phyloP scores from a whole-genome alignment of 2,329 filamentous ascomycete species.

The Cladorrhinum sp. region DNA sequence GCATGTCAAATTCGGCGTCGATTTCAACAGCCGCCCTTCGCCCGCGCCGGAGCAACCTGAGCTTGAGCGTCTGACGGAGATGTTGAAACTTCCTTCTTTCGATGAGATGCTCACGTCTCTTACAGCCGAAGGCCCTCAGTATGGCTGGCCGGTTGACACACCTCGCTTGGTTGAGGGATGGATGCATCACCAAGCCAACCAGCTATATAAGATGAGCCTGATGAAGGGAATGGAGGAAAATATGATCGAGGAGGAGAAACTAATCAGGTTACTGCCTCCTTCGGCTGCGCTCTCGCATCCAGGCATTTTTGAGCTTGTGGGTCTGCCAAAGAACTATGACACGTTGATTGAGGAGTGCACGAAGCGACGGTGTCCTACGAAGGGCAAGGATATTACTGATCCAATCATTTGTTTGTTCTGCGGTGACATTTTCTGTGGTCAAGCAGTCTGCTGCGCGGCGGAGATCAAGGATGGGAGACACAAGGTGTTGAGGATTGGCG shows the following conservation, averaged over 20 bases:
- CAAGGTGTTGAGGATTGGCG: conserved; percentile 58
- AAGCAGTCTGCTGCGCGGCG: conserved; percentile 85
- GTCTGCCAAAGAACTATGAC: conserved; percentile 88
- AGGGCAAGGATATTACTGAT: conserved; percentile 86
- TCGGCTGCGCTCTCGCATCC: conserved; percentile 69
- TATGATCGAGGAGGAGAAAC: not conserved
- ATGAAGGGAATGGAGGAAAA: not conserved
- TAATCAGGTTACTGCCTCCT: conserved; percentile 30
- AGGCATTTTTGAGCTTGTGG: conserved; percentile 89
- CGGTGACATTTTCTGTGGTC: conserved; percentile 93
- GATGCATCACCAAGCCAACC: conserved; percentile 63
- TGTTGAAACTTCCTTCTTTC: conserved; percentile 72
- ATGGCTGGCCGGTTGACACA: conserved; percentile 50
- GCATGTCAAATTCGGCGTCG: conserved; percentile 83
- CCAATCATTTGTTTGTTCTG: conserved; percentile 92
- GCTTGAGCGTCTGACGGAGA: conserved; percentile 74
- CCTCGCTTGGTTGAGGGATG: conserved; percentile 60
- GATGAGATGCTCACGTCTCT: conserved; percentile 71
- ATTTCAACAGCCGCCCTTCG: conserved; percentile 71
- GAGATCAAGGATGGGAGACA: conserved; percentile 47
- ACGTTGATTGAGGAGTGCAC: conserved; percentile 89
- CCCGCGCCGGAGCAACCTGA: conserved; percentile 67
- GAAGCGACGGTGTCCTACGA: conserved; percentile 77
- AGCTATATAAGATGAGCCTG: conserved; percentile 28
- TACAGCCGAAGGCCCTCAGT: conserved; percentile 40